phyloP scores from a whole-genome alignment of 306 rosid species.

The Crataegus laevigata region DNA sequence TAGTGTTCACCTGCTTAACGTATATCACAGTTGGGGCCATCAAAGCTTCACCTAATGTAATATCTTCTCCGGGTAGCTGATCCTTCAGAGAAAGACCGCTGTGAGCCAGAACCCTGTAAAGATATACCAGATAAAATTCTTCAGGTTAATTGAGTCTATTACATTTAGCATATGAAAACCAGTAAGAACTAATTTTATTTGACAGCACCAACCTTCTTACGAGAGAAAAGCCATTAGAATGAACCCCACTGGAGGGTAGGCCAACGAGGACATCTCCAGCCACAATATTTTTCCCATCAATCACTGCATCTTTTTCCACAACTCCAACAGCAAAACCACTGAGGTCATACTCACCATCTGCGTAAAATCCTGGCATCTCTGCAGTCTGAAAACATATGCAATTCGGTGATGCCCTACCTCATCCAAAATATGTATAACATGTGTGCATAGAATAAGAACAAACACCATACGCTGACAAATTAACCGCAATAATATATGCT shows the following conservation, averaged over 20 bases:
- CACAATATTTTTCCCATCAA: constrained; percentile 61
- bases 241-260: constrained; percentile 89
- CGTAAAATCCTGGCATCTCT: constrained; percentile 94
- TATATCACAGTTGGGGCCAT: constrained; percentile 83
- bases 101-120: constrained; percentile 55
- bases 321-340: constrained; percentile 92
- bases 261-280: constrained; percentile 80
- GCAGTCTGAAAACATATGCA: constrained; percentile 57
- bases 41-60: constrained; percentile 72
- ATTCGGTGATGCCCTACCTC: background rate
- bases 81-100: constrained; percentile 66
- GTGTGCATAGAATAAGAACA: background rate
- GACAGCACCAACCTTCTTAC: constrained; percentile 59
- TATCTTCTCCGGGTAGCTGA: constrained; percentile 52
- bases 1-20: constrained; percentile 63
- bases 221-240: constrained; percentile 89
- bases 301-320: constrained; percentile 66
- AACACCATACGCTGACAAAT: background rate
- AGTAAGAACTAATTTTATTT: background rate
- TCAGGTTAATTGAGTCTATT: background rate
- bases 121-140: constrained; percentile 1
- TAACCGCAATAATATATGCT: background rate
- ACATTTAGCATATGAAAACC: background rate
- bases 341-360: constrained; percentile 84
- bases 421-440: background rate